These are phyloP conservation scores for Colletotrichum zoysiae DNA, from an alignment of 2,329 filamentous ascomycete species.

Conservation along the genomic window DNA sequence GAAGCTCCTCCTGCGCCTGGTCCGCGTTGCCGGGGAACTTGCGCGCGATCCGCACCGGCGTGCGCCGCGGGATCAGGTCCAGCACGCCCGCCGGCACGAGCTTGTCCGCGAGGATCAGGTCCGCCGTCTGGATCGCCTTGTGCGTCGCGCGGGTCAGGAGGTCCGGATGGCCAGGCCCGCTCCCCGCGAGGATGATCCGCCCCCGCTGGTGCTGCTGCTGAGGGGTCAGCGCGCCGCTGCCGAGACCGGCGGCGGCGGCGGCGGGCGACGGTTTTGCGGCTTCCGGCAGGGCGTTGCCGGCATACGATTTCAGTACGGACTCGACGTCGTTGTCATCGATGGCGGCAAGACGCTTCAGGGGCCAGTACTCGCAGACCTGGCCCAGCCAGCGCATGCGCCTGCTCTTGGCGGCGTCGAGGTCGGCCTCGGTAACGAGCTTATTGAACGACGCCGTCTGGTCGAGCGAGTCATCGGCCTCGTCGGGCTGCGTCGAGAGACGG, in stretches of 20 bases:
- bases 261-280: neutral
- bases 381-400: constrained; percentile 92
- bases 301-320: constrained; percentile 80
- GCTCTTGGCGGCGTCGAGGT: constrained; percentile 79
- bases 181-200: constrained; percentile 88
- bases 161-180: constrained; percentile 92
- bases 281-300: constrained; percentile 41
- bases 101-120: constrained; percentile 88
- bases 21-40: constrained; percentile 99
- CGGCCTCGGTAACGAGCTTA: constrained; percentile 79
- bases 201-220: constrained; percentile 59
- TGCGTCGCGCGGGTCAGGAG: constrained; percentile 87
- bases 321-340: constrained; percentile 86
- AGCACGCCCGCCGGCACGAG: constrained; percentile 87
- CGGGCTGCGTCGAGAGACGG: constrained; percentile 52
- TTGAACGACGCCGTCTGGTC: constrained; percentile 90
- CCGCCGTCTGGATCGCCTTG: constrained; percentile 79
- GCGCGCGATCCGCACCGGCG: constrained; percentile 89
- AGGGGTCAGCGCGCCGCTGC: neutral
- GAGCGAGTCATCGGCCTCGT: constrained; percentile 69
- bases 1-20: constrained; percentile 89
- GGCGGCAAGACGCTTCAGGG: constrained; percentile 81
- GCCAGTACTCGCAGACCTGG: constrained; percentile 99
- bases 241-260: neutral
- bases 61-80: constrained; percentile 89